Evolutionary conservation across 495 filamentous ascomycete species (phyloP), one percentile per base, ranked within the genome.

Genomic region (Rostrohypoxylon terebratum): DNA sequence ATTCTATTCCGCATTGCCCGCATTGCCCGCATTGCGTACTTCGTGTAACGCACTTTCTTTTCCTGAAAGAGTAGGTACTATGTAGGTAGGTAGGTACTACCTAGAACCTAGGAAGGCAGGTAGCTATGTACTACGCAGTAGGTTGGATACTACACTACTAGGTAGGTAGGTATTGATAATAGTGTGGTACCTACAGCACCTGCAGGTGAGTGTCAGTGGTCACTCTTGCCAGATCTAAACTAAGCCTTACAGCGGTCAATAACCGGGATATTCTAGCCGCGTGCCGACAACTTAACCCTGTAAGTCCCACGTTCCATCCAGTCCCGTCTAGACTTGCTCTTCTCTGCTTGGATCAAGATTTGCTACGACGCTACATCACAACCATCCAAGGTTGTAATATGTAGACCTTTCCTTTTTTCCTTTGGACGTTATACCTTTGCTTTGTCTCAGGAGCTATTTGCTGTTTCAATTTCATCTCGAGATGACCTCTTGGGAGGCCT

Each of bases 391-490:
- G 21, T 50, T 40, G 31, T 36, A 58, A 40, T 51, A 58, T 63
- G 57, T 66, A 69, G 20, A 44, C 23, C 45, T 28, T 20, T 14
- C 5, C 28, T 57, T 57, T 47, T 28, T 20, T 14, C 5, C 28
- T 57, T 57, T 63, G 9, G 47, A 50, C 20, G 13, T 50, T 58
- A 28, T 51, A 38, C 58, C 44, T 66, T 74, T 59, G 66, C 62
- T 66, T 66, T 51, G 74, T 71, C 71, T 77, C 76, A 77, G 66
- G 45, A 65, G 63, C 60, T 59, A 34, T 64, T 59, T 62, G 45
- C 61, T 53, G 76, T 71, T 75, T 75, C 69, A 73, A 69, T 58
- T 25, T 11, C 59, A 63, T 48, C 58, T 71, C 50, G 74, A 76
- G 66, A 77, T 77, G 67, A 58, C 55, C 64, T 53, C 25, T 33